Percentiles rank a stretch among this genome's conserved stretches.
phyloP scores from a whole-genome alignment of 495 filamentous ascomycete species.

The Tuber aestivum region DNA sequence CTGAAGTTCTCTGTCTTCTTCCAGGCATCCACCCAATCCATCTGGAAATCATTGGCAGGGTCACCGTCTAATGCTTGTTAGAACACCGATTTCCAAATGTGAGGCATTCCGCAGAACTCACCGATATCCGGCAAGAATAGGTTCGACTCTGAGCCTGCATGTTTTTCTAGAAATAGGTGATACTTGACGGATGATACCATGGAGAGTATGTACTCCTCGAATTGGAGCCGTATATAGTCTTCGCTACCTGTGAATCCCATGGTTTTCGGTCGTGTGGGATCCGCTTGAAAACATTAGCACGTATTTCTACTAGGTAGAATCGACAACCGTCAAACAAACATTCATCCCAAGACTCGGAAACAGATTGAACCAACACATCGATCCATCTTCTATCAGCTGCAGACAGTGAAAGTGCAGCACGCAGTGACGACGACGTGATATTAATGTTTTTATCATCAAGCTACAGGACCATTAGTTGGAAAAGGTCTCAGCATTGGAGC shows the following conservation, averaged over 20 bases:
- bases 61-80: slow-evolving; percentile 60
- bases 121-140: slow-evolving; percentile 56
- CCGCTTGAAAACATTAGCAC: slow-evolving; percentile 45
- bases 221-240: slow-evolving; percentile 95
- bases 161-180: slow-evolving; percentile 63
- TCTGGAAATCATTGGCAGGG: slow-evolving; percentile 71
- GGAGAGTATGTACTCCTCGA: slow-evolving; percentile 92
- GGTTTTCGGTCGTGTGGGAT: slow-evolving; percentile 81
- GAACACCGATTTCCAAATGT: neutral
- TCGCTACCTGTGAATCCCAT: slow-evolving; percentile 94
- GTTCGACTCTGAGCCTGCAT: slow-evolving; percentile 54
- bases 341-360: slow-evolving; percentile 95
- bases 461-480: slow-evolving; percentile 43
- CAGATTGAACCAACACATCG: slow-evolving; percentile 84
- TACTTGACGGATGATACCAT: slow-evolving; percentile 86
- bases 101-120: slow-evolving; percentile 22
- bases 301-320: neutral
- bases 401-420: slow-evolving; percentile 70
- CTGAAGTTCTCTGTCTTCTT: slow-evolving; percentile 78
- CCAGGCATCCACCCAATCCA: slow-evolving; percentile 75
- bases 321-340: neutral
- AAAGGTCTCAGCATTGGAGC: neutral
- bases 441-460: slow-evolving; percentile 84
- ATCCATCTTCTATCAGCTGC: slow-evolving; percentile 92
- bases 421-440: slow-evolving; percentile 72